Evolutionary conservation across 441 rosid species (phyloP), one percentile per base, ranked within the genome.

Genomic region (Croton laevigatus): DNA sequence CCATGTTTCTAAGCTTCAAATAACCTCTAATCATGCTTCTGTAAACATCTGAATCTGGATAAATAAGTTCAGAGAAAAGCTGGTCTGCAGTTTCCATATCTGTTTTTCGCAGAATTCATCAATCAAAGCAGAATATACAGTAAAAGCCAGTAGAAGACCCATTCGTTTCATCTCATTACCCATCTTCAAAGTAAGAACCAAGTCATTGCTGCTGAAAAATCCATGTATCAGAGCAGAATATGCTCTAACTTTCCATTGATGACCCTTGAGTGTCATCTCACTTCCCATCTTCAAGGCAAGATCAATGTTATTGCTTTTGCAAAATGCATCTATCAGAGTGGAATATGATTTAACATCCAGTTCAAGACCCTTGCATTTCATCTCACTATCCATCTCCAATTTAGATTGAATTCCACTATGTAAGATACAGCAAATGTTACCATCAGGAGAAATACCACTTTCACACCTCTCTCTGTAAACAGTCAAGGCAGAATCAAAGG

Each of bases 21-120:
- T 79, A 90, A n/a, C 98, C 94, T 5, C 79, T 79, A 22, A 92
- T 85, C 85, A 92, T 65, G 81, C 81, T 83, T 51, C 80, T 84
- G 78, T 81, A 92, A 53, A 85, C n/a, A 75, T 40, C 66, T 73
- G 87, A n/a, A n/a, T n/a, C n/a, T n/a, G n/a, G n/a, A n/a, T n/a
- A n/a, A n/a, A n/a, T n/a, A n/a, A n/a, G n/a, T n/a, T n/a, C 90
- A 36, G 79, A 75, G 68, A 85, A 86, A 60, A 89, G 76, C 74
- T 78, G 65, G 16, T 64, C 44, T 27, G 91, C 93, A 62, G 72
- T 80, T 75, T 75, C 84, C 91, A 85, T 85, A 84, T 91, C 85
- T 53, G 36, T 34, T 67, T 79, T 70, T 78, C 82, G 86, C 87
- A 81, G 32, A 27, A 27, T 27, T 27, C 32, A 27, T 27, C 32